These are phyloP conservation scores for Rhipidocladum racemiflorum DNA, from an alignment of 176 grass and related monocot genomes.

Conservation along the genomic window DNA sequence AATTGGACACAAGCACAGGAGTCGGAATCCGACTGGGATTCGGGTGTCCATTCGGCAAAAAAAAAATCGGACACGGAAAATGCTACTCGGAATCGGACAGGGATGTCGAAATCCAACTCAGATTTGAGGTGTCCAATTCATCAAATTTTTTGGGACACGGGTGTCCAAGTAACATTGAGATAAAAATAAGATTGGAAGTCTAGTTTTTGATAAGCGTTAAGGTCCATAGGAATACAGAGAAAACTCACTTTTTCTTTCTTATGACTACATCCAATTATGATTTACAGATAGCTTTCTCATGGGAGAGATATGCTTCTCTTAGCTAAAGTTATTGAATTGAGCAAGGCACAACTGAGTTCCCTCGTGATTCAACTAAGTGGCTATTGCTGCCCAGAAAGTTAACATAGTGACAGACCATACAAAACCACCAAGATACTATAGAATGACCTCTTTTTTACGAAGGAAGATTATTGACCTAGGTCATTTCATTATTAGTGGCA, in stretches of 20 bases:
- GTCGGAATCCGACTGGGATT: too few species aligned
- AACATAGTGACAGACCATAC: background rate
- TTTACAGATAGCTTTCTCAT: background rate
- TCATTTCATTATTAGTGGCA: background rate
- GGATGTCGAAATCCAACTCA: too few species aligned
- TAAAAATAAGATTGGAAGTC: background rate
- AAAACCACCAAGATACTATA: background rate
- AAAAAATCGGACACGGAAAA: too few species aligned
- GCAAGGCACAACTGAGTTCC: background rate
- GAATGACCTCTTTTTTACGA: background rate
- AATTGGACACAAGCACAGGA: too few species aligned
- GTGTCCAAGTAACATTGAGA: too few species aligned
- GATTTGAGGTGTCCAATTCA: too few species aligned
- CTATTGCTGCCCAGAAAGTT: background rate
- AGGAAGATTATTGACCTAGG: constrained; percentile 3
- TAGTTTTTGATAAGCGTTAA: background rate
- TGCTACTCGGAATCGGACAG: too few species aligned
- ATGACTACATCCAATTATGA: background rate
- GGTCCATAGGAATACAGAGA: background rate
- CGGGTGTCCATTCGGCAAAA: too few species aligned
- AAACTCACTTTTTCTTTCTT: background rate
- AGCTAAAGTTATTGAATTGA: background rate
- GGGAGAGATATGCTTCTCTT: background rate
- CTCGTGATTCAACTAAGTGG: constrained; percentile 6
- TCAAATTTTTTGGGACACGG: too few species aligned